Evolutionary conservation across 345 rosid species (phyloP).

Genomic region (Salix suchowensis): DNA sequence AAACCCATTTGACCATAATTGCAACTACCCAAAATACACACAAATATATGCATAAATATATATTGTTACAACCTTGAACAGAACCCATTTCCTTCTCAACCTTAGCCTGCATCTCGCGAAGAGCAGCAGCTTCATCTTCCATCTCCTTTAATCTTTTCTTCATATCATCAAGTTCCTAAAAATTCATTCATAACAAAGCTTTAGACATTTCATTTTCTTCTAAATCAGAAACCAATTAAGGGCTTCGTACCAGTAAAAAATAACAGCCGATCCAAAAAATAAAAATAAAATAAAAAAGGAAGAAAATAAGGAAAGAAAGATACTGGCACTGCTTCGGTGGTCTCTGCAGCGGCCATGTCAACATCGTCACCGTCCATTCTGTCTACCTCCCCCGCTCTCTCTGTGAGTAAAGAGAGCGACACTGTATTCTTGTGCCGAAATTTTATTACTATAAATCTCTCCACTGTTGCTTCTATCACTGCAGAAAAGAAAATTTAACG

Average conservation of each 20-base stretch:
- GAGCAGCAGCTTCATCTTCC: constrained; percentile 27
- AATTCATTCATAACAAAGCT: background rate
- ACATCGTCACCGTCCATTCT: constrained; percentile 40
- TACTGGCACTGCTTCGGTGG: constrained; percentile 10
- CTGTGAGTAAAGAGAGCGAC: no score
- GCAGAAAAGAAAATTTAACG: no score
- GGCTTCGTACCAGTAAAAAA: no score
- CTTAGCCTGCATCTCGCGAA: constrained; percentile 23
- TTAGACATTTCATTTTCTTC: no score
- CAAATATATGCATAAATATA: background rate
- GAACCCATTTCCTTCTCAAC: constrained; percentile 22
- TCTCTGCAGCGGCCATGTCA: constrained; percentile 35
- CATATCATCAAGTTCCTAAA: constrained; percentile 21
- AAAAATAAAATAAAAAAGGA: background rate
- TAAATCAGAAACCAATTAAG: background rate
- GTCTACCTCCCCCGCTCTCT: no score
- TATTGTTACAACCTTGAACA: constrained; percentile 3
- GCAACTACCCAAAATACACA: no score
- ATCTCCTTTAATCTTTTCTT: constrained; percentile 20
- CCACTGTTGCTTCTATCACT: no score
- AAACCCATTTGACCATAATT: no score
- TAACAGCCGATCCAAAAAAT: no score
- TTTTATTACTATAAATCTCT: no score
- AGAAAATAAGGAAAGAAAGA: background rate
- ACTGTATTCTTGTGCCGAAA: background rate